These are phyloP conservation scores for Aciculoconidium aculeatum DNA, from an alignment of 805 yeast genomes.

Conservation along the genomic window DNA sequence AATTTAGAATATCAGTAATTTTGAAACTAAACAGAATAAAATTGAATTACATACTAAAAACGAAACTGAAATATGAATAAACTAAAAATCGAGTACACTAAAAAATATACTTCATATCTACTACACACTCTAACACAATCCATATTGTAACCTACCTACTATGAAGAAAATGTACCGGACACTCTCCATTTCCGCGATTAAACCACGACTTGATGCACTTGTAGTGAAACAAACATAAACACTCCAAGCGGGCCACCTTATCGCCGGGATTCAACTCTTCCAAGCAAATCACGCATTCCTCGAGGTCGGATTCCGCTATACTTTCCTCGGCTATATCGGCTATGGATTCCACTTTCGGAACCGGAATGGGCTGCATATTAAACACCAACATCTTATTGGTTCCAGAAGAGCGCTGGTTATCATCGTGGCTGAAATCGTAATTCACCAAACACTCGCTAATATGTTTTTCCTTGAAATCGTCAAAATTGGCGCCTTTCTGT, in stretches of 20 bases:
- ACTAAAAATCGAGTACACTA: no score
- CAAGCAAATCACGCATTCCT: conserved; percentile 90
- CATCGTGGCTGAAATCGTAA: conserved; percentile 52
- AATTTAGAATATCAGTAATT: no score
- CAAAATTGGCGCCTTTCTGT: conserved; percentile 19
- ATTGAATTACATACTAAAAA: no score
- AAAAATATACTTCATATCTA: no score
- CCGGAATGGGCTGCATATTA: conserved; percentile 44
- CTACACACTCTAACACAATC: no score
- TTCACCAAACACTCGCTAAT: conserved; percentile 69
- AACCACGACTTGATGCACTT: conserved; percentile 91
- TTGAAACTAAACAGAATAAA: no score
- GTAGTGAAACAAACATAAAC: conserved; percentile 91
- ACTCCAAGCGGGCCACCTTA: conserved; percentile 85
- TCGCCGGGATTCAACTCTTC: conserved; percentile 85
- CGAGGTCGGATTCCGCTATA: conserved; percentile 28
- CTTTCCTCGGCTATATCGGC: background rate
- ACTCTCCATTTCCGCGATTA: conserved; percentile 75
- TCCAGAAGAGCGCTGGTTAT: conserved; percentile 42
- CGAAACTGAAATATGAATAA: no score
- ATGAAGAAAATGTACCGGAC: conserved; percentile 68
- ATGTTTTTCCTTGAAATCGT: conserved; percentile 53
- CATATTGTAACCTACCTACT: no score
- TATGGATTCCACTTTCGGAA: conserved; percentile 31
- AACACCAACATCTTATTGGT: conserved; percentile 85